Conservation (phyloP, 768 basidiomycete genomes). For the Suillus fuscotomentosus region DNA sequence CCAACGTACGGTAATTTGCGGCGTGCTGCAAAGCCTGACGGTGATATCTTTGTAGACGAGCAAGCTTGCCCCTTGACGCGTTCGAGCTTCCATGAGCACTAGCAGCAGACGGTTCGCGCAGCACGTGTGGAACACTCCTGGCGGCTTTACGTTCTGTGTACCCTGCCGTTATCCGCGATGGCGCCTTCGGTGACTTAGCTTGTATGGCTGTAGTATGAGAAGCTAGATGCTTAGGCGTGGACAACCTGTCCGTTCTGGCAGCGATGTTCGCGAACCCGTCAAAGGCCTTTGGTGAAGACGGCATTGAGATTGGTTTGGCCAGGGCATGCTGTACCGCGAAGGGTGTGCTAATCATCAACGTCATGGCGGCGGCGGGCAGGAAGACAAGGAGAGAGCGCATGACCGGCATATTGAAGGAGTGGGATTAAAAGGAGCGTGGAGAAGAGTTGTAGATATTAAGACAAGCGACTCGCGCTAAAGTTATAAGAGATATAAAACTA, state of each 20-base stretch:
- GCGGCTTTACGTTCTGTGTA: background rate
- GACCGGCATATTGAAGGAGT: conserved; percentile 29
- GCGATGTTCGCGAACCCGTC: background rate
- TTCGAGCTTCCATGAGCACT: background rate
- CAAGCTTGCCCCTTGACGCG: background rate
- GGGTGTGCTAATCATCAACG: conserved; percentile 31
- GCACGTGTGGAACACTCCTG: background rate
- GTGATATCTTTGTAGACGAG: background rate
- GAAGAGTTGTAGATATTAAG: conserved; percentile 9
- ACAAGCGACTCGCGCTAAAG: conserved; percentile 30
- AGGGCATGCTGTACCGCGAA: conserved; percentile 16
- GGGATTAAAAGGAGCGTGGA: conserved; percentile 15
- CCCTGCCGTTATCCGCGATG: background rate
- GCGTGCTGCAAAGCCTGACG: background rate
- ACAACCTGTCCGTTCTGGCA: background rate
- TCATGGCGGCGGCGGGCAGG: conserved; percentile 39
- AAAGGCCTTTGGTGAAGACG: background rate
- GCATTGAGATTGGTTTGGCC: conserved; percentile 16
- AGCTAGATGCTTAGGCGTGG: background rate
- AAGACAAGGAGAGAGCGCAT: conserved; percentile 39
- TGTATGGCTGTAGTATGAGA: background rate
- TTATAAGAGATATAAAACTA: conserved; percentile 16
- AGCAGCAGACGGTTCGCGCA: background rate
- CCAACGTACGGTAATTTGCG: background rate
- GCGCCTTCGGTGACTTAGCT: background rate